Base-by-base conservation (phyloP, 2,329 filamentous ascomycete species). In the Sclerotinia borealis region DNA sequence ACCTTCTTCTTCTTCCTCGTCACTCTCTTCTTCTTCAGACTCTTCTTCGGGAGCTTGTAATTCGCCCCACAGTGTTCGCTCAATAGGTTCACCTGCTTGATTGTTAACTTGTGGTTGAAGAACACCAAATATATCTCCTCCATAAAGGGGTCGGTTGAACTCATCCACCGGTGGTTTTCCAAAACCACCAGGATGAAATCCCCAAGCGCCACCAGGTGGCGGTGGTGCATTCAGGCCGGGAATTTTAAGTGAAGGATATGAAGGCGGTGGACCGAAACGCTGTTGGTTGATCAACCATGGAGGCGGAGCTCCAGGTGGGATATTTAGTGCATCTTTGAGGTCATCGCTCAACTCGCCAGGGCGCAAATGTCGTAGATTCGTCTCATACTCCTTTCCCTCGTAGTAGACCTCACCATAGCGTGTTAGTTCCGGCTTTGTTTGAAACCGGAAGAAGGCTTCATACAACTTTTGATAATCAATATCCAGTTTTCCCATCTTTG, bases 341-440 rank as follows among this genome's bases (percentile, higher is more conserved):
- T 91, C 88, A 62, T 98, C 92, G 70, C 88, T 95, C 55, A 98
- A 77, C 71, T 98, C 93, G 41, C 95, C 95, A 1, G 95, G 91
- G 68, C 92, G 87, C 65, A 97, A 85, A 77, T 97, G 91, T 70
- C 91, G 88, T 67, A 96, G 84, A 75, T 98, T 96, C 0, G 95
- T 96, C 77, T 99, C 95, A 73, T 91, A 95, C 75, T 99, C 95
- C 76, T 99, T 99, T 74, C 95, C 95, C 77, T 99, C 95, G 75
- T 98, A 98, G 77, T 99, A 99, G n/a, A 99, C 93, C 76, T 99
- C 95, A 47, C 95, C 95, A 71, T 96, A 99, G 49, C 93, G 85
- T 37, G 95, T 98, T 67, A 99, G 79, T 70, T 92, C 88, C 0
- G 95, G 95, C 77, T 99, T 99, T 47, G 92, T 96, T 78, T 99